Evolutionary conservation across 306 rosid genomes (phyloP).

Genomic region (Clitoria ternatea): DNA sequence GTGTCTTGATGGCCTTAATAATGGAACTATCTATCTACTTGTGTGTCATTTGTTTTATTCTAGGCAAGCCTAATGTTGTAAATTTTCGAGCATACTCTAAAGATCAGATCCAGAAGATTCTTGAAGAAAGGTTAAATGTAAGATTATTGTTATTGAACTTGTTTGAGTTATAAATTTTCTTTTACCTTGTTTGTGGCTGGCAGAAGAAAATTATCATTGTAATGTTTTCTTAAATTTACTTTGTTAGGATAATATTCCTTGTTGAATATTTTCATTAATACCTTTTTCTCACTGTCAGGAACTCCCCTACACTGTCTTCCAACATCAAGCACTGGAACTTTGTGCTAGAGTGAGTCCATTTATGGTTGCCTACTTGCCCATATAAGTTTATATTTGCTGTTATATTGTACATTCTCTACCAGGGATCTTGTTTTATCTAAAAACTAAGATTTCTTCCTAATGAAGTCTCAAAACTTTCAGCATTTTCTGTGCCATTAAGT

Average conservation of each 20-base stretch:
- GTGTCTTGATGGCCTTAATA: neutral
- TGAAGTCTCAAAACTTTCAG: neutral
- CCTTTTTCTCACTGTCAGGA: constrained; percentile 37
- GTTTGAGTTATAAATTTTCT: neutral
- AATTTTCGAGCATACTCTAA: constrained; percentile 72
- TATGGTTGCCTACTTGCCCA: neutral
- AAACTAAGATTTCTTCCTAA: neutral
- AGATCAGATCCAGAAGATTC: constrained; percentile 83
- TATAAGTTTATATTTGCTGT: neutral
- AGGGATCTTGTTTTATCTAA: neutral
- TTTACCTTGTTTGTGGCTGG: neutral
- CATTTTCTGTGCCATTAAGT: too few species aligned
- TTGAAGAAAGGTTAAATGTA: constrained; percentile 71
- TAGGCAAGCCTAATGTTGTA: constrained; percentile 80
- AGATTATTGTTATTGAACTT: constrained; percentile 26
- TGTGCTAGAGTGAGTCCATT: constrained; percentile 87
- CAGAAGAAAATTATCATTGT: neutral
- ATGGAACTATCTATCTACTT: constrained; percentile 5
- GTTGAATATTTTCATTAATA: constrained; percentile 17
- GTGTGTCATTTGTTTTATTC: constrained; percentile 8
- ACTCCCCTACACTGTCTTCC: constrained; percentile 67
- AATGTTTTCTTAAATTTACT: neutral
- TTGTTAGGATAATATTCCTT: neutral
- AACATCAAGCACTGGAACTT: constrained; percentile 74
- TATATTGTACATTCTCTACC: neutral